Evolutionary conservation across 805 yeast species (phyloP).

Genomic region (Candida ponderosae): DNA sequence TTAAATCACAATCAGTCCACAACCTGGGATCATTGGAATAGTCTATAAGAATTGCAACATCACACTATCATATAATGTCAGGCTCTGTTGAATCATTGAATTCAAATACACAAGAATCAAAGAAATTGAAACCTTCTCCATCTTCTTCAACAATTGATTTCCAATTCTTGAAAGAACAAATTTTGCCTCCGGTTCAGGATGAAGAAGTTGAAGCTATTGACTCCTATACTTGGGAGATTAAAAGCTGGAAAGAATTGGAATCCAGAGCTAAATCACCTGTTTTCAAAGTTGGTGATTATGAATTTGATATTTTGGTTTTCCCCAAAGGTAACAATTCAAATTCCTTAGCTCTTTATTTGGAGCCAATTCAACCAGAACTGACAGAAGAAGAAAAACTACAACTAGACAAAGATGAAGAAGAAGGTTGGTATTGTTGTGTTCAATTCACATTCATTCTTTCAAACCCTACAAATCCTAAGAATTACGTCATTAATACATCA

Average conservation of each 20-base stretch:
- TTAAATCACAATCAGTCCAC: too few relatives aligned
- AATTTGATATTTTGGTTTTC: constrained; percentile 67
- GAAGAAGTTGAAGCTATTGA: constrained; percentile 24
- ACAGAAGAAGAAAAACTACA: constrained; percentile 20
- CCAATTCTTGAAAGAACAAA: constrained; percentile 8
- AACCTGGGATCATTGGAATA: too few relatives aligned
- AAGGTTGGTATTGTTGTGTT: constrained; percentile 81
- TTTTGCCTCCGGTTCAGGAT: constrained; percentile 20
- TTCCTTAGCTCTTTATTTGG: constrained; percentile 68
- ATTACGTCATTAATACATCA: constrained; percentile 55
- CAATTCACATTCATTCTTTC: constrained; percentile 83
- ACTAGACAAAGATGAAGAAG: constrained; percentile 15
- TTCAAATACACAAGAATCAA: neutral
- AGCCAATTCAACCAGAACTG: constrained; percentile 45
- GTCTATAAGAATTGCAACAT: too few relatives aligned
- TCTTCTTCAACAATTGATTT: constrained; percentile 10
- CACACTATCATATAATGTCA: neutral
- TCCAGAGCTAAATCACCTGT: constrained; percentile 29
- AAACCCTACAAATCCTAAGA: constrained; percentile 63
- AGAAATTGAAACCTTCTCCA: neutral
- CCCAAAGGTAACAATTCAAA: constrained; percentile 65
- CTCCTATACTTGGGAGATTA: constrained; percentile 31
- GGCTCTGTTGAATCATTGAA: neutral
- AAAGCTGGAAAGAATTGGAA: constrained; percentile 20
- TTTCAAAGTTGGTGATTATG: constrained; percentile 52